Base-by-base conservation (phyloP, 495 filamentous ascomycete species). In the Elasticomyces elasticus region DNA sequence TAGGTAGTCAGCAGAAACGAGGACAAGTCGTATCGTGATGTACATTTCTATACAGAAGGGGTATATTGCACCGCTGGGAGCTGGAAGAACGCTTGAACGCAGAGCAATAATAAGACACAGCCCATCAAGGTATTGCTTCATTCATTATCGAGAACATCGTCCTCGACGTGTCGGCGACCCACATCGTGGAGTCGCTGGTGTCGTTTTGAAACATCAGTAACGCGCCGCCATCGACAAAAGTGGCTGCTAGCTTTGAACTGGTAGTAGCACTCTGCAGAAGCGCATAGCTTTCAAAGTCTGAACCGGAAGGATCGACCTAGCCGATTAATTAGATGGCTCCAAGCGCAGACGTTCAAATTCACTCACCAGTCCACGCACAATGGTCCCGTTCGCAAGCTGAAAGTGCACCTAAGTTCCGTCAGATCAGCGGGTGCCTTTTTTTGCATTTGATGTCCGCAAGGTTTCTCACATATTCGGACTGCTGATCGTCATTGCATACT, bases 401-500 rank as follows among this genome's bases (percentile, higher is more conserved):
- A 46, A 55, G 22, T 40, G 24, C 4, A n/a, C n/a, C n/a, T n/a
- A n/a, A n/a, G n/a, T n/a, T n/a, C n/a, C n/a, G n/a, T n/a, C n/a
- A n/a, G n/a, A n/a, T n/a, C n/a, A n/a, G n/a, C n/a, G n/a, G n/a
- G n/a, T n/a, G n/a, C n/a, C n/a, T n/a, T n/a, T n/a, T n/a, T n/a
- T n/a, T n/a, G n/a, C n/a, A n/a, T n/a, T n/a, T n/a, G n/a, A n/a
- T n/a, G n/a, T n/a, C n/a, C n/a, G n/a, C n/a, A n/a, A n/a, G n/a
- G n/a, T n/a, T n/a, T n/a, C n/a, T n/a, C n/a, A 55, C 20, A 25
- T 55, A 55, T 30, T 49, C 53, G 2, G 53, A 46, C 17, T 55
- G 30, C 23, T 23, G 23, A 5, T 55, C 44, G 33, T 55, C 53
- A 23, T 47, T 49, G 30, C 42, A 48, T 1, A 33, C 45, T 12